Conservation (phyloP, 1,284 basidiomycete genomes). For the Cryptococcus amylolentus region DNA sequence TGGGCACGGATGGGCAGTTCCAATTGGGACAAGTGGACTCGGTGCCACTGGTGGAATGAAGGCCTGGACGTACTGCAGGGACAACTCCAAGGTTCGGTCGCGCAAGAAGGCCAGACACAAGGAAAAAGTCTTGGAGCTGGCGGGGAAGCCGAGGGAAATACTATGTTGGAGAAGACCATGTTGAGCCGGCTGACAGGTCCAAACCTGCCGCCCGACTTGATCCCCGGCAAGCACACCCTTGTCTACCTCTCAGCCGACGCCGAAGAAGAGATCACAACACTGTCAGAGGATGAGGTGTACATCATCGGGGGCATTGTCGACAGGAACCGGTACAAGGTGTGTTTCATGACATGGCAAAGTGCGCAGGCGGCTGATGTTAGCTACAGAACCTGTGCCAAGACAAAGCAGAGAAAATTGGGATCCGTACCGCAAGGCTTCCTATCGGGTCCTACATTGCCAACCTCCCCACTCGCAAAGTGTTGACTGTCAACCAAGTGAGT, state of each 20-base stretch:
- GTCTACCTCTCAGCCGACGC: constrained; percentile 96
- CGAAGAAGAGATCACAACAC: constrained; percentile 71
- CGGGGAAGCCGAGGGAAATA: not conserved
- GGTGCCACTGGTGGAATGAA: constrained; percentile 75
- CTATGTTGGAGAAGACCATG: not conserved
- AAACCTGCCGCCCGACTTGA: constrained; percentile 18
- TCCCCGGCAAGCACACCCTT: constrained; percentile 54
- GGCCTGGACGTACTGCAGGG: constrained; percentile 27
- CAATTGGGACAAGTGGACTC: constrained; percentile 69
- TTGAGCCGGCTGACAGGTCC: constrained; percentile 20
- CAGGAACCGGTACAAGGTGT: constrained; percentile 91
- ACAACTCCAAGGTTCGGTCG: constrained; percentile 4
- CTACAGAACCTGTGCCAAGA: constrained; percentile 78
- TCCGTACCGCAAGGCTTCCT: constrained; percentile 84
- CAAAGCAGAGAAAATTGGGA: constrained; percentile 70
- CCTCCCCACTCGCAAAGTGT: constrained; percentile 84
- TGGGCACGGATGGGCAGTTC: constrained; percentile 34
- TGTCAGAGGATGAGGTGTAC: constrained; percentile 82
- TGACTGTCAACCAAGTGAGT: constrained; percentile 88
- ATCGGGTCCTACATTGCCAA: constrained; percentile 81
- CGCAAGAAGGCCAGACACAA: not conserved
- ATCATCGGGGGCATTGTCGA: constrained; percentile 96
- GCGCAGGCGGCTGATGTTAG: constrained; percentile 1
- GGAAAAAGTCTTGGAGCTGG: not conserved
- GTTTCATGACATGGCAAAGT: constrained; percentile 11